Base-by-base conservation (phyloP, 768 basidiomycete species). In the Leucosporidium scottii region DNA sequence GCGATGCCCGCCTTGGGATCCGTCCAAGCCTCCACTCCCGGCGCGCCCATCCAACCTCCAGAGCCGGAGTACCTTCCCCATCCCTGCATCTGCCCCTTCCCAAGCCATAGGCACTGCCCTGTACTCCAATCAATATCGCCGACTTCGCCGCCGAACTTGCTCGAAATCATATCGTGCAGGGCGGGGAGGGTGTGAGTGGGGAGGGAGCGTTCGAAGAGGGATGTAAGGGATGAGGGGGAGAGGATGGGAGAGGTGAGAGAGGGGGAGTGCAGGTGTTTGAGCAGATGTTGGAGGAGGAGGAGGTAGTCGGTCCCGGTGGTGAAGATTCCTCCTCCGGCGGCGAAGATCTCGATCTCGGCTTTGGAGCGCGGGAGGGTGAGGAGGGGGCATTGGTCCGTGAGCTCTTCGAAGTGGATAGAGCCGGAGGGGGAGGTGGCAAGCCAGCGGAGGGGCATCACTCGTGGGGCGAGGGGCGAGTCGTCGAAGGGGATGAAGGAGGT, bases 401-500 rank as follows among this genome's bases (percentile, higher is more conserved):
- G 49, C 30, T 49, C 30, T 23, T 61, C 30, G 17, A 20, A 61
- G 28, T 51, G 18, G 12, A 10, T 31, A 6, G 13, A 3, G 9
- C 47, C 60, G 21, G 30, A 21, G 20, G 21, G 30, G n/a, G 23
- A 30, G 18, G n/a, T 23, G 30, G 39, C 36, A 1, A 59, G 39
- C 48, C 49, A 61, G 30, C 60, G 15, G 9, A 61, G 28, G 10
- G 60, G 49, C 53, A 54, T 54, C n/a, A 54, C 25, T 12, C 53
- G 30, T 31, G 49, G 6, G n/a, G 60, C 30, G 25, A 15, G 48
- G 30, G 49, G 47, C 27, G 18, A 27, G 18, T 49, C 48, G n/a
- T 10, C 9, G 49, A 61, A 61, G 49, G 60, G 60, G 30, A 50
- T 50, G 60, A 61, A 61, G 8, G 60, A 50, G 18, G 60, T 61